Percentiles rank a stretch among this genome's conserved stretches.
Conservation (phyloP, 352 stramenopile genomes). For the Globisporangium apiculatum region DNA sequence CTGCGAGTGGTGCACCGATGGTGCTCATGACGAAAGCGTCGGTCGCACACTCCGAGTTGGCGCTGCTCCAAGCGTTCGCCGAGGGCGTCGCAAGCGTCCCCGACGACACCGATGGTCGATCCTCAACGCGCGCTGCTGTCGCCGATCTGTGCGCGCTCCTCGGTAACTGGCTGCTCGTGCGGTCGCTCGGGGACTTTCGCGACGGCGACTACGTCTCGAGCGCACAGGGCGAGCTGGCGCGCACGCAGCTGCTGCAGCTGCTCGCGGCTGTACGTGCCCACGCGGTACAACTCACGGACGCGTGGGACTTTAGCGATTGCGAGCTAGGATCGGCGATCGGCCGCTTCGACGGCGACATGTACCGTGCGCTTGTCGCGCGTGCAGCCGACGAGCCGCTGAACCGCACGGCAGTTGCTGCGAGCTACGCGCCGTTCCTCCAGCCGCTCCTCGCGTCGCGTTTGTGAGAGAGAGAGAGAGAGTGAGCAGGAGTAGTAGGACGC, state of each 20-base stretch:
- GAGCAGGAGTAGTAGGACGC: not conserved
- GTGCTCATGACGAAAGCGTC: slow-evolving; percentile 34
- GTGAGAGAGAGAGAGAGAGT: slow-evolving; percentile 8
- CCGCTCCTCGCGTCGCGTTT: slow-evolving; percentile 28
- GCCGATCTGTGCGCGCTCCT: slow-evolving; percentile 21
- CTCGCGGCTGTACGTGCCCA: slow-evolving; percentile 29
- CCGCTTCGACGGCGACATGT: slow-evolving; percentile 67
- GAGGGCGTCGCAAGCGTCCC: slow-evolving; percentile 11
- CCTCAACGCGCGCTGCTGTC: slow-evolving; percentile 9
- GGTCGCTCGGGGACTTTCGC: slow-evolving; percentile 31
- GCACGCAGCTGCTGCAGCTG: slow-evolving; percentile 18
- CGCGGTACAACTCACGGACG: slow-evolving; percentile 29
- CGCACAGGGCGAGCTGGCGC: slow-evolving; percentile 17
- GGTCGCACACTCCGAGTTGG: slow-evolving; percentile 23
- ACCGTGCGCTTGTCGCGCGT: slow-evolving; percentile 44
- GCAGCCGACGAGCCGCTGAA: slow-evolving; percentile 51
- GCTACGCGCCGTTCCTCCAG: slow-evolving; percentile 50
- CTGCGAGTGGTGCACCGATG: slow-evolving; percentile 25
- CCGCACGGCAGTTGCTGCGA: slow-evolving; percentile 39
- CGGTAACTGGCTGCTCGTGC: slow-evolving; percentile 21
- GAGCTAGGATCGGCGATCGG: slow-evolving; percentile 67
- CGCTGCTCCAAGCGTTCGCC: slow-evolving; percentile 19
- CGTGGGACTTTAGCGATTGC: slow-evolving; percentile 42
- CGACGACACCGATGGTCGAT: slow-evolving; percentile 1
- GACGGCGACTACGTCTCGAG: slow-evolving; percentile 35